Evolutionary conservation across 352 stramenopile species (phyloP).

Genomic region (Stramenopiles sp.): DNA sequence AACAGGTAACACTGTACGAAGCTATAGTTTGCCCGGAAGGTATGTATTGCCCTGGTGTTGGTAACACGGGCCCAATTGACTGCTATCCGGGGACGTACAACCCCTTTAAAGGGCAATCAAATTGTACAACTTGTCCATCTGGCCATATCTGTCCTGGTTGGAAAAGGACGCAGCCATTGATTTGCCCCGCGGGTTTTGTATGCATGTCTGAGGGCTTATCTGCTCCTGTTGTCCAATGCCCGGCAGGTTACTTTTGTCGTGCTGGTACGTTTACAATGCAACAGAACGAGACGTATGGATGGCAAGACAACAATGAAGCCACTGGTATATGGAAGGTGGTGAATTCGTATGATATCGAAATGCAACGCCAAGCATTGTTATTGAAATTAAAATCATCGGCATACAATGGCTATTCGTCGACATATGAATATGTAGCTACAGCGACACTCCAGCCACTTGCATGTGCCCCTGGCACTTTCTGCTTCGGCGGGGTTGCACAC

Average conservation of each 20-base stretch:
- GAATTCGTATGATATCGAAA: conserved; percentile 4
- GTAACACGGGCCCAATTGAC: conserved; percentile 61
- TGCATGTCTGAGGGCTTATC: conserved; percentile 73
- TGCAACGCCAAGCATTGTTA: not conserved
- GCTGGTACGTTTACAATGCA: conserved; percentile 71
- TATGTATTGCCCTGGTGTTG: conserved; percentile 77
- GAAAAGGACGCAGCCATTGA: conserved; percentile 36
- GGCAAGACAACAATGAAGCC: not conserved
- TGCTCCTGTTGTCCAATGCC: conserved; percentile 65
- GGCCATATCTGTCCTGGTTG: conserved; percentile 74
- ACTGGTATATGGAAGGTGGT: not conserved
- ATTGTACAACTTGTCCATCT: conserved; percentile 77
- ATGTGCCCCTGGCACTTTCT: conserved; percentile 77
- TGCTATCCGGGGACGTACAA: conserved; percentile 87
- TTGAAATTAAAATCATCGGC: conserved; percentile 2
- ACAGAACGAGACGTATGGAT: conserved; percentile 20
- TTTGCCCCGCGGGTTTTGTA: conserved; percentile 81
- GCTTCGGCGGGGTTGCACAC: conserved; percentile 75
- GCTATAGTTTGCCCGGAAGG: conserved; percentile 72
- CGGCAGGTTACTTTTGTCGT: conserved; percentile 74
- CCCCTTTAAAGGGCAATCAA: conserved; percentile 42
- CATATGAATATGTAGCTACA: conserved; percentile 10
- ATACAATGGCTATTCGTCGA: conserved; percentile 6
- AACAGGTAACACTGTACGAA: conserved; percentile 18
- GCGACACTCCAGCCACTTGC: conserved; percentile 42